A percentile compares a stretch with the other conserved stretches of the same genome.
These are phyloP conservation scores for Mallotus nudiflorus DNA, from an alignment of 345 rosid species.

Conservation along the genomic window DNA sequence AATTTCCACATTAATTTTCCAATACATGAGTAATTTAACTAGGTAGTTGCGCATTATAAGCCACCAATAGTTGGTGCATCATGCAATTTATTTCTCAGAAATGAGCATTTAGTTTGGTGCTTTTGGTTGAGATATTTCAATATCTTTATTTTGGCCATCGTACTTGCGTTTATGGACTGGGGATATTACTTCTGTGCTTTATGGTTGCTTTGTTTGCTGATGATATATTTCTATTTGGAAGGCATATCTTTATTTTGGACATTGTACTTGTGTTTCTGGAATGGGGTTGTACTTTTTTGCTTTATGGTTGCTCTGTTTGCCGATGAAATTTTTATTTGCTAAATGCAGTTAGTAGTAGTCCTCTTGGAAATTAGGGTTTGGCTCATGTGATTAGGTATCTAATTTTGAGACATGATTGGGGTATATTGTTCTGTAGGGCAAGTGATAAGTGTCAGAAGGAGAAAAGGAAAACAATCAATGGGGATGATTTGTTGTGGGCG, in stretches of 20 bases:
- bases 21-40: too few species aligned
- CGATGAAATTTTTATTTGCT: not conserved
- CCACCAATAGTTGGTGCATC: too few species aligned
- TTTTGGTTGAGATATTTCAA: too few species aligned
- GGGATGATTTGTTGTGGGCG: constrained; percentile 81
- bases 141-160: too few species aligned
- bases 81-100: not conserved
- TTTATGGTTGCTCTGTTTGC: constrained; percentile 3
- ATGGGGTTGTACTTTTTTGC: not conserved
- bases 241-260: not conserved
- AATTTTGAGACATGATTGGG: constrained; percentile 7
- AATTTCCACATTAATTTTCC: too few species aligned
- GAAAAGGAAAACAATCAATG: constrained; percentile 76
- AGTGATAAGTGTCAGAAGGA: constrained; percentile 72
- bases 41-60: too few species aligned
- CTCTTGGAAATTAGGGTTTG: constrained; percentile 9
- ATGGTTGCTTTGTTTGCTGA: too few species aligned
- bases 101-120: not conserved
- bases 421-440: constrained; percentile 43
- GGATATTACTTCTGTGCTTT: too few species aligned
- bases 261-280: not conserved
- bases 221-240: not conserved
- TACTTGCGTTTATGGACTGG: too few species aligned
- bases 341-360: not conserved
- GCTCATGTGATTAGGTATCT: not conserved